A percentile compares a stretch with the other conserved stretches of the same genome.
Evolutionary conservation across 805 yeast genomes (phyloP).

Genomic region (Yarrowia sp.): DNA sequence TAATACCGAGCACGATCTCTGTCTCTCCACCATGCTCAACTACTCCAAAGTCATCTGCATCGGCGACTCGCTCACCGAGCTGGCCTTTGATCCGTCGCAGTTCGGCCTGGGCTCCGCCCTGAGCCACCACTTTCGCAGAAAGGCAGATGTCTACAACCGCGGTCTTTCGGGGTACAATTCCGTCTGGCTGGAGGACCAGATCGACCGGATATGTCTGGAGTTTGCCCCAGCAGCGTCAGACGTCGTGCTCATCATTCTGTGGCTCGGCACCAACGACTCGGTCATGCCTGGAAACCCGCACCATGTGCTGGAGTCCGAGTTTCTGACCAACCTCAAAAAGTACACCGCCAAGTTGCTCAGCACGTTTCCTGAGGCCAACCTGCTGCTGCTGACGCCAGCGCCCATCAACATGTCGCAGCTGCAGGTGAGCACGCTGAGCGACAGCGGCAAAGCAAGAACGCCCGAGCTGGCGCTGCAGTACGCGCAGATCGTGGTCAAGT

Average conservation of each 20-base stretch:
- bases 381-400: constrained; percentile 14
- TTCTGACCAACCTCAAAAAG: neutral
- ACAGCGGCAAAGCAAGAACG: neutral
- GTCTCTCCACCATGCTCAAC: neutral
- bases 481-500: constrained; percentile 2
- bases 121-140: constrained; percentile 10
- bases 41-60: constrained; percentile 18
- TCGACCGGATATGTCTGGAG: constrained; percentile 12
- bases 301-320: constrained; percentile 15
- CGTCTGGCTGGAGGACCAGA: neutral
- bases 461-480: constrained; percentile 16
- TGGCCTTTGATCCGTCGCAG: neutral
- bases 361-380: neutral
- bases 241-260: constrained; percentile 6
- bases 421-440: constrained; percentile 4
- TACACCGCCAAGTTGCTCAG: constrained; percentile 12
- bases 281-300: constrained; percentile 28
- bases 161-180: constrained; percentile 2
- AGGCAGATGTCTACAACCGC: constrained; percentile 21
- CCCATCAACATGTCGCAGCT: constrained; percentile 4
- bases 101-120: neutral
- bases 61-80: constrained; percentile 10
- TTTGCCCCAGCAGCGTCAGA: neutral
- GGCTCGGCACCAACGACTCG: constrained; percentile 27
- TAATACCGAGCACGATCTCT: neutral